These are phyloP conservation scores for Discostella pseudostelligera DNA, from an alignment of 108 stramenopile species.

Conservation along the genomic window DNA sequence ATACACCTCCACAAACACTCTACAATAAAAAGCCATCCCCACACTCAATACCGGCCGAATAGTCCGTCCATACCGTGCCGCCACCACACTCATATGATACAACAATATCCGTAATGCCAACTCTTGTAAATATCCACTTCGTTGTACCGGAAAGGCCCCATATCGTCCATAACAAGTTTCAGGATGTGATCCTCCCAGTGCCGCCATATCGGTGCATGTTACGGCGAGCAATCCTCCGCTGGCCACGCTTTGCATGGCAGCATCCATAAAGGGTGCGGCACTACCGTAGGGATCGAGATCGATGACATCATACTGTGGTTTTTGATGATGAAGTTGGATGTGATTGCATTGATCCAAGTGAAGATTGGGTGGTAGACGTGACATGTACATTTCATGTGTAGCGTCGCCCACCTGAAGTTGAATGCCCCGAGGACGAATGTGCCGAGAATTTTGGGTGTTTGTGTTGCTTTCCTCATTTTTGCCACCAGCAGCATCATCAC, in stretches of 20 bases:
- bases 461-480: neutral
- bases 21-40: constrained; percentile 96
- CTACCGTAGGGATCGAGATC: constrained; percentile 99
- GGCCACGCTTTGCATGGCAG: constrained; percentile 87
- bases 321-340: constrained; percentile 40
- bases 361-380: constrained; percentile 50
- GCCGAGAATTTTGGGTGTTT: neutral
- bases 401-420: constrained; percentile 76
- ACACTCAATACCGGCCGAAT: constrained; percentile 92
- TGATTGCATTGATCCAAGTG: constrained; percentile 36
- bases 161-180: constrained; percentile 95
- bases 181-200: constrained; percentile 91
- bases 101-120: constrained; percentile 93
- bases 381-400: constrained; percentile 78
- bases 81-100: constrained; percentile 78
- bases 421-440: constrained; percentile 58
- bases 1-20: constrained; percentile 95
- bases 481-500: neutral
- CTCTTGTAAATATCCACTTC: constrained; percentile 92
- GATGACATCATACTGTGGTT: constrained; percentile 88
- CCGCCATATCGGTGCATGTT: constrained; percentile 98
- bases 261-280: constrained; percentile 96
- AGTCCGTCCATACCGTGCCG: constrained; percentile 87
- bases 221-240: constrained; percentile 93
- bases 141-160: constrained; percentile 82